These are phyloP conservation scores for Acidomyces sp. DNA, from an alignment of 495 filamentous ascomycete species.

Conservation along the genomic window DNA sequence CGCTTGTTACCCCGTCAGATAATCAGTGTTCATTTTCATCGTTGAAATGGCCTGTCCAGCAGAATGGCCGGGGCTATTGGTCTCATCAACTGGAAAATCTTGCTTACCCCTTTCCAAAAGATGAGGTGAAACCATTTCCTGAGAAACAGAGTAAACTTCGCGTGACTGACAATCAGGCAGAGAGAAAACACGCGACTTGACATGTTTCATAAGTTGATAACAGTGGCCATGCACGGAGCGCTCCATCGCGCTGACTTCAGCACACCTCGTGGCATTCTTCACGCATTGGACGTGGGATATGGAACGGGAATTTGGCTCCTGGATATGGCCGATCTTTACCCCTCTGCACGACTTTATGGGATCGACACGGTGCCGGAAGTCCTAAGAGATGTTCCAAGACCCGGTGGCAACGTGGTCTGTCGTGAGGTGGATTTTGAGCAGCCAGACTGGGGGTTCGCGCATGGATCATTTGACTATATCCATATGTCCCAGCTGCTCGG, in stretches of 20 bases:
- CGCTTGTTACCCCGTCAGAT: too few species aligned
- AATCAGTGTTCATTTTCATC: too few species aligned
- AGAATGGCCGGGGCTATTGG: not conserved
- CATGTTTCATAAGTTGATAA: too few species aligned
- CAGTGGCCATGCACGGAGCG: too few species aligned
- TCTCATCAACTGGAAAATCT: not conserved
- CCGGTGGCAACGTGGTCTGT: too few species aligned
- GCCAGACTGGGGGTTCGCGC: slow-evolving; percentile 49
- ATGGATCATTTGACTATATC: slow-evolving; percentile 69
- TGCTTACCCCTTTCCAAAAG: not conserved
- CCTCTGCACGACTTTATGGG: slow-evolving; percentile 7
- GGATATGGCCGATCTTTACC: slow-evolving; percentile 60
- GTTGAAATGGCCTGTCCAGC: not conserved
- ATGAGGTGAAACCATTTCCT: too few species aligned
- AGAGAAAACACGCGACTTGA: too few species aligned
- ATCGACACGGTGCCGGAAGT: slow-evolving; percentile 10
- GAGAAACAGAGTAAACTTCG: too few species aligned
- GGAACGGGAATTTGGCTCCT: slow-evolving; percentile 85
- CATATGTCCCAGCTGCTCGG: slow-evolving; percentile 73
- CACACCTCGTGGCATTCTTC: too few species aligned
- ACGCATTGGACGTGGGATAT: slow-evolving; percentile 72
- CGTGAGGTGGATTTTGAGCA: slow-evolving; percentile 3
- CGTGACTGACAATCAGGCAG: too few species aligned
- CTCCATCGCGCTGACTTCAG: too few species aligned
- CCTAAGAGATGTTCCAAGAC: too few species aligned